Evolutionary conservation across 73 alveolate species (phyloP), one percentile per base, ranked within the genome.

Genomic region (Blepharisma stoltei): DNA sequence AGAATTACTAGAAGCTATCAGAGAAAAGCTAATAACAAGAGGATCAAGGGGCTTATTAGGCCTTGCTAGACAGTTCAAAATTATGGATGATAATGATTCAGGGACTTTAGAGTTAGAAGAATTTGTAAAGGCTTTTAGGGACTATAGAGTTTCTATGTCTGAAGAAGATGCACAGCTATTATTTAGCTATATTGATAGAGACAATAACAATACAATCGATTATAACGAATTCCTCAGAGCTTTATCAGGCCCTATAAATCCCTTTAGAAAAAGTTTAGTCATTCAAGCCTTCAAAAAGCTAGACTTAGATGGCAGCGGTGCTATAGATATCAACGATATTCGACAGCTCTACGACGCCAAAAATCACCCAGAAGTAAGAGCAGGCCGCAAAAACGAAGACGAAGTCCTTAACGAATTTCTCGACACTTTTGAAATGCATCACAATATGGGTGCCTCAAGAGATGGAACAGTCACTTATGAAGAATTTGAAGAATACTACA

Each of bases 31-130:
- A 20, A 81, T 83, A 46, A 66, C 84, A 46, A 83, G 97, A 82
- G 98, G 98, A 9, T 90, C 96, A 7, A 89, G 98, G 80, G 98
- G 98, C n/a, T 83, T 93, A 70, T 86, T 93, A 60, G 89, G 97
- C 6, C 88, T 93, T 69, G 80, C 89, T 78, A 93, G 94, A 76
- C 91, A 86, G 43, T 87, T 90, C 69, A 91, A 86, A 78, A 93
- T 89, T 1, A 87, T 92, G 45, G 98, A 93, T 83, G 94, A 92
- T 77, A 89, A 92, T 77, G 80, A 91, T 54, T 86, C 82, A 55
- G 86, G 89, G 90, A 43, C 78, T 78, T 68, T 71, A 86, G 53
- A 89, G 78, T 83, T 87, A 76, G 75, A 18, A 41, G 96, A 90
- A 54, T 90, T 90, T 70, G 84, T 77, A 54, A 90, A 85, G 75